Evolutionary conservation across 2,329 filamentous ascomycete genomes (phyloP).

Genomic region (Colletotrichum sp.): DNA sequence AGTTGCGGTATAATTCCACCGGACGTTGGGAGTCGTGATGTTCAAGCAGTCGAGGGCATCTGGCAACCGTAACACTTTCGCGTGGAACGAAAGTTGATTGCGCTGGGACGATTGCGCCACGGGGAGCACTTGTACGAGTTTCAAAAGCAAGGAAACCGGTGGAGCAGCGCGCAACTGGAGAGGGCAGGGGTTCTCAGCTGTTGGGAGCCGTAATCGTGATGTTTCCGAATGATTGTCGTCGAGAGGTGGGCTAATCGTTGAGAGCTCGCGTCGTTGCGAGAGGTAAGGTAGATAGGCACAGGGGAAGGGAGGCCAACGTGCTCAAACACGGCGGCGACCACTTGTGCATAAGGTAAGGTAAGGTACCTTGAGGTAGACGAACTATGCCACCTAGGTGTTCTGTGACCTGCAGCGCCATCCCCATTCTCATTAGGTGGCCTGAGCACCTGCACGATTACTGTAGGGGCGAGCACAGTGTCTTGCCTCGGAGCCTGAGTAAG

Average conservation of each 20-base stretch:
- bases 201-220: neutral
- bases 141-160: neutral
- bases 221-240: neutral
- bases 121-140: neutral
- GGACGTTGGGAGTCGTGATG: conserved; percentile 11
- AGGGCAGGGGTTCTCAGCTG: neutral
- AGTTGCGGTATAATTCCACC: neutral
- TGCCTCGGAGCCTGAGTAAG: neutral
- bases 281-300: neutral
- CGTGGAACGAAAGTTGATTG: neutral
- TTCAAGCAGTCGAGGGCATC: conserved; percentile 36
- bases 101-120: neutral
- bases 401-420: neutral
- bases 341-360: neutral
- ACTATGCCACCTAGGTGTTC: neutral
- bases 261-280: neutral
- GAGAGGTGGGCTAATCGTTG: neutral
- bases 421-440: neutral
- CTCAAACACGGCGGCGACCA: neutral
- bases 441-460: neutral
- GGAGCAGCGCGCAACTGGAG: neutral
- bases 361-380: neutral
- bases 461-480: neutral
- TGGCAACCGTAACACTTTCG: neutral
- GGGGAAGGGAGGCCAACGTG: neutral